A percentile compares a stretch with the other conserved stretches of the same genome.
Conservation (phyloP, 1,284 basidiomycete species). For the Apiotrichum veenhuisii region DNA sequence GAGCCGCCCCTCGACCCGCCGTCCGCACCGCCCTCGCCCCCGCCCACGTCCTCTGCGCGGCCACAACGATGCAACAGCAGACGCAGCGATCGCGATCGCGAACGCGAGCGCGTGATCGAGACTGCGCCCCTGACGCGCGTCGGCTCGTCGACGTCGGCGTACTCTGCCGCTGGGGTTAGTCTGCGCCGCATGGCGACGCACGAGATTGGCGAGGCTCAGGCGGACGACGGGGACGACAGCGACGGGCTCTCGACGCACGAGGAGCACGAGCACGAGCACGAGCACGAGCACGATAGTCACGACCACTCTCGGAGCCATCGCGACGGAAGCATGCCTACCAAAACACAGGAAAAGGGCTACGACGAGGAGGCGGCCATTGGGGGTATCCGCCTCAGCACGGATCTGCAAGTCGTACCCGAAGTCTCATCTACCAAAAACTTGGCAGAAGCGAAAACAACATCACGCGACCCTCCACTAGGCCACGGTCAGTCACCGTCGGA, state of each 20-base stretch:
- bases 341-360: no score
- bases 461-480: background rate
- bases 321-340: no score
- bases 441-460: background rate
- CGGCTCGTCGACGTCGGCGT: background rate
- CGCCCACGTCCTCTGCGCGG: background rate
- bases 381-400: no score
- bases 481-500: background rate
- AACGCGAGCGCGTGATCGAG: background rate
- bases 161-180: slow-evolving; percentile 1
- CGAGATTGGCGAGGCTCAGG: slow-evolving; percentile 38
- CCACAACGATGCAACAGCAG: no score
- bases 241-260: slow-evolving; percentile 24
- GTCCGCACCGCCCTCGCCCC: background rate
- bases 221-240: slow-evolving; percentile 13
- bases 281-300: background rate
- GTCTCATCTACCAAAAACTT: no score
- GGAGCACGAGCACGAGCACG: slow-evolving; percentile 28
- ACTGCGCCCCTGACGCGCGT: background rate
- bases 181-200: slow-evolving; percentile 45
- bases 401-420: no score
- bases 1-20: background rate
- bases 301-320: background rate
- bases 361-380: background rate
- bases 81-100: background rate